These are phyloP conservation scores for Mrakia frigida DNA, from an alignment of 768 basidiomycete genomes.

Conservation along the genomic window DNA sequence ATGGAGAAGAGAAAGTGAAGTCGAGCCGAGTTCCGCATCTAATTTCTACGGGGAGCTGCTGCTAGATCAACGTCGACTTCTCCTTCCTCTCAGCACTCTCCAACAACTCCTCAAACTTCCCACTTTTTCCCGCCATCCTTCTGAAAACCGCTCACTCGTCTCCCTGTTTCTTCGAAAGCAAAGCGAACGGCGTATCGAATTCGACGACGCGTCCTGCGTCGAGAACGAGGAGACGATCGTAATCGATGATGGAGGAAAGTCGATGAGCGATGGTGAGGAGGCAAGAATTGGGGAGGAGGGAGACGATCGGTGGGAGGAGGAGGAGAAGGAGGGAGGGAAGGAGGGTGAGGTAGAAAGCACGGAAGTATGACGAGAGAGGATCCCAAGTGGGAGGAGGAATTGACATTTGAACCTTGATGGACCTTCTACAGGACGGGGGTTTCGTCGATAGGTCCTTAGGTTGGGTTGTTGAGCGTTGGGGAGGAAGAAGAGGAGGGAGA, in stretches of 20 bases:
- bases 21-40: no score
- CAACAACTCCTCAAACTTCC: slow-evolving; percentile 42
- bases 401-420: neutral
- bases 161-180: slow-evolving; percentile 39
- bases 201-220: slow-evolving; percentile 44
- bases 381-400: neutral
- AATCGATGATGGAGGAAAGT: slow-evolving; percentile 43
- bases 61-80: neutral
- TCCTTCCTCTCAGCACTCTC: slow-evolving; percentile 33
- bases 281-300: neutral
- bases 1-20: neutral
- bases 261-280: slow-evolving; percentile 40
- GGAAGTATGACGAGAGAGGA: neutral
- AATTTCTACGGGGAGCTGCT: neutral
- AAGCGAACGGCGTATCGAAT: slow-evolving; percentile 40
- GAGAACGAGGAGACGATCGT: slow-evolving; percentile 44
- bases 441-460: no score
- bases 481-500: no score
- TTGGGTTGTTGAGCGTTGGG: no score
- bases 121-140: slow-evolving; percentile 39
- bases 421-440: no score
- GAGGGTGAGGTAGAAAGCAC: neutral
- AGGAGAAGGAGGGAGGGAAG: neutral
- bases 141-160: slow-evolving; percentile 40
- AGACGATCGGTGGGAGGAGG: neutral